Evolutionary conservation across 768 basidiomycete genomes (phyloP), one percentile per base, ranked within the genome.

Genomic region (Obba rivulosa): DNA sequence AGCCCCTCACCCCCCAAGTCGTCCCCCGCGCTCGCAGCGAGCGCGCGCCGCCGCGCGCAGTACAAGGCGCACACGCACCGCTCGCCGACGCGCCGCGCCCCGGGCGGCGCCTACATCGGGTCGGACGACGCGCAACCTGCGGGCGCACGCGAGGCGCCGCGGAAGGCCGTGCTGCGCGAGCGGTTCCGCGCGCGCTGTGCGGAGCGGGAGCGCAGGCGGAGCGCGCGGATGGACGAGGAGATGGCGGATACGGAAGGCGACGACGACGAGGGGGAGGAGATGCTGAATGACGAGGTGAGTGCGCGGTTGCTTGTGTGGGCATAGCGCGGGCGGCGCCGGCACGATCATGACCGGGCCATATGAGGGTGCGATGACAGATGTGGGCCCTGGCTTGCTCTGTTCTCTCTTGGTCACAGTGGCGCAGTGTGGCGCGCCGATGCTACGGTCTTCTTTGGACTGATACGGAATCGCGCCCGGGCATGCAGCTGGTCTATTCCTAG

Each of bases 161-260:
- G 80, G 48, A 80, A 76, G 36, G 55, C 66, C 3, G 75, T 87
- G 41, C 61, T 87, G 41, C 66, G 80, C 22, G 80, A 82, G 44
- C 74, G 77, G 24, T 77, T 87, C 52, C 77, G 76, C 56, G 76
- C 75, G 3, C 73, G 77, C 43, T 86, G 83, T 61, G 58, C 83
- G 38, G 80, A 84, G 59, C 71, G 83, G 17, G 83, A 81, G 0
- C 69, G 71, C 28, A 75, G 74, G 53, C 79, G 78, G 18, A 70
- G 84, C 40, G 72, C 73, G 36, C 72, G 69, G 24, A 75, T 75
- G 10, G 62, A 83, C 13, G 52, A 53, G 34, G 58, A 61, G 18
- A 66, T 65, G 14, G 64, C 71, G 44, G 59, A 59, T 18, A 43
- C 51, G 13, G 48, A 58, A 46, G 64, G 64, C 49, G 71, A 73